These are phyloP conservation scores for Scedosporium aurantiacum DNA, from an alignment of 2,329 filamentous ascomycete species.

Conservation along the genomic window DNA sequence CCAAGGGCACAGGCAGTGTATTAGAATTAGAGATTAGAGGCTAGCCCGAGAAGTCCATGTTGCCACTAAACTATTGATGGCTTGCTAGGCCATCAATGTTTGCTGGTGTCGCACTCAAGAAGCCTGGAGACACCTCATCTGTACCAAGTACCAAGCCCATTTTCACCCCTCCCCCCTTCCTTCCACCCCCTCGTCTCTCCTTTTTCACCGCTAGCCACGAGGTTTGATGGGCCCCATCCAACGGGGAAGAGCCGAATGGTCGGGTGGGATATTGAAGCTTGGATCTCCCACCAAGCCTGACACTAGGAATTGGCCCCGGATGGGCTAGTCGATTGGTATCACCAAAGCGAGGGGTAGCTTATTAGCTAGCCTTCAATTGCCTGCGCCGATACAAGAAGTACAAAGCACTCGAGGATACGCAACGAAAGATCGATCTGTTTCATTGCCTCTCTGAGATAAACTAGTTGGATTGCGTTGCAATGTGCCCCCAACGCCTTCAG, in stretches of 20 bases:
- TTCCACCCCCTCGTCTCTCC: too few species aligned
- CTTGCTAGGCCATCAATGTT: not conserved
- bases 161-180: not conserved
- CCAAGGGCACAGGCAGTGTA: too few species aligned
- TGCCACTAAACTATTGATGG: not conserved
- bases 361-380: not conserved
- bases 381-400: not conserved
- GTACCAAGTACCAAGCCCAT: not conserved
- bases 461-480: not conserved
- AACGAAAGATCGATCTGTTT: not conserved
- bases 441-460: not conserved
- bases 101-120: not conserved
- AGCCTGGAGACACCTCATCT: not conserved
- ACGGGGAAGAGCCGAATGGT: conserved; percentile 5
- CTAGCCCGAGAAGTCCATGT: not conserved
- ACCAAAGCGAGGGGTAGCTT: not conserved
- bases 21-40: too few species aligned
- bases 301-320: conserved; percentile 1
- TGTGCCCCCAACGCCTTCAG: not conserved
- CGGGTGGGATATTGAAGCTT: not conserved
- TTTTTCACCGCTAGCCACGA: conserved; percentile 2
- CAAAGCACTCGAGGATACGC: too few species aligned
- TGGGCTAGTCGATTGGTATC: not conserved
- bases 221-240: not conserved
- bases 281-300: not conserved